Conservation (phyloP, 2,329 filamentous ascomycete species). For the Ceratocystis destructans region DNA sequence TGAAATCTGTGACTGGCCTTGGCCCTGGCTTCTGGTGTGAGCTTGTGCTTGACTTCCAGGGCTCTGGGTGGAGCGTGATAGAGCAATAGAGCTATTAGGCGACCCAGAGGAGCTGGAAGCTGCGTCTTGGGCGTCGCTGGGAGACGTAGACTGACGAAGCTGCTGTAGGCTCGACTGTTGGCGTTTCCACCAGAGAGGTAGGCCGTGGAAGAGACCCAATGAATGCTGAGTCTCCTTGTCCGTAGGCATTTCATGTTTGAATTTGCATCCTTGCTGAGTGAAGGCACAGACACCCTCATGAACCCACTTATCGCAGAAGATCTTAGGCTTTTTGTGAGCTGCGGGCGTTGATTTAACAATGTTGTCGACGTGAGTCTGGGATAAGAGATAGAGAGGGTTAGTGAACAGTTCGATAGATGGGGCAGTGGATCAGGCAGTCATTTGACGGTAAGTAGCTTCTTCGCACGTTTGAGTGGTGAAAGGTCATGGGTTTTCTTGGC, state of each 20-base stretch:
- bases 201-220: constrained; percentile 56
- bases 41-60: not conserved
- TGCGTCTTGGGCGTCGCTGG: not conserved
- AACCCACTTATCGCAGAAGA: constrained; percentile 85
- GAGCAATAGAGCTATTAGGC: not conserved
- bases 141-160: constrained; percentile 3
- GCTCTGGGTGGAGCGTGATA: not conserved
- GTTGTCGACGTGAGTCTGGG: not conserved
- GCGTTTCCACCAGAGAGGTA: constrained; percentile 46
- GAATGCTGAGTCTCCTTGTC: constrained; percentile 50
- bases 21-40: not conserved
- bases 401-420: not conserved
- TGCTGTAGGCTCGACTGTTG: constrained; percentile 12
- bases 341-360: not conserved
- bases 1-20: not conserved
- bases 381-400: constrained; percentile 11
- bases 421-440: not conserved
- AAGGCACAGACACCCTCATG: constrained; percentile 75
- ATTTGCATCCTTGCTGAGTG: constrained; percentile 72
- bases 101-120: not conserved
- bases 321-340: constrained; percentile 39
- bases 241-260: constrained; percentile 78
- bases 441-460: not conserved
- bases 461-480: too few relatives aligned
- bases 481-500: constrained; percentile 20